Evolutionary conservation across 192 early-diverging fungal species (phyloP).

Genomic region (Coemansia nantahalensis): DNA sequence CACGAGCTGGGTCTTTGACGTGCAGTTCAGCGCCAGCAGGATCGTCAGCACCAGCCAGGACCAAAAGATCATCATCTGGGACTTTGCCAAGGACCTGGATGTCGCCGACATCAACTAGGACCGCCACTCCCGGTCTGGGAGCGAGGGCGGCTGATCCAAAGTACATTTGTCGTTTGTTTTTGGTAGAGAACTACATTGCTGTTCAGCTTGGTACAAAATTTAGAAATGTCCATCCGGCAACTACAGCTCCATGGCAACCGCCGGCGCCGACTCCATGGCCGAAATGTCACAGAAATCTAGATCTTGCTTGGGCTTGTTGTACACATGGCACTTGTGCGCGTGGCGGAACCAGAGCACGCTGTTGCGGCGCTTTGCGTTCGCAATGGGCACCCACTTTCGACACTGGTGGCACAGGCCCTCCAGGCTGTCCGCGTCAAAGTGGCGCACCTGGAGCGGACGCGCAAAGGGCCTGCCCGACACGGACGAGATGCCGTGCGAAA

Average conservation of each 20-base stretch:
- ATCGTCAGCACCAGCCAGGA: slow-evolving; percentile 79
- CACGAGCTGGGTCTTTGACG: slow-evolving; percentile 96
- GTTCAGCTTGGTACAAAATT: background rate
- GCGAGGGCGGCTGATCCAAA: background rate
- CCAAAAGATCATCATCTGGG: slow-evolving; percentile 56
- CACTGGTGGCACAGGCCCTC: slow-evolving; percentile 86
- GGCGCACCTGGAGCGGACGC: slow-evolving; percentile 68
- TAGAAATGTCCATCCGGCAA: background rate
- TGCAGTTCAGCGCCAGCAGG: slow-evolving; percentile 77
- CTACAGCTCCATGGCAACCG: background rate
- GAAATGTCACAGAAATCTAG: slow-evolving; percentile 8
- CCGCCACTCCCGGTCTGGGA: no score
- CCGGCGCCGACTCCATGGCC: background rate
- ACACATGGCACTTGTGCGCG: slow-evolving; percentile 83
- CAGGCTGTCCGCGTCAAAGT: slow-evolving; percentile 63
- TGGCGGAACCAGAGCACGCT: slow-evolving; percentile 83
- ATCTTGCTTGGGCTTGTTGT: slow-evolving; percentile 67
- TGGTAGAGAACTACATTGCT: background rate
- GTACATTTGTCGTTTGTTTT: background rate
- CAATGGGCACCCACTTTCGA: slow-evolving; percentile 76
- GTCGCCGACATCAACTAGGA: slow-evolving; percentile 32
- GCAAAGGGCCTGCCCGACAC: slow-evolving; percentile 75
- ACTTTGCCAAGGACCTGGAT: slow-evolving; percentile 53
- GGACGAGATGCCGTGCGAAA: slow-evolving; percentile 82
- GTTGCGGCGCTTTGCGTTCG: slow-evolving; percentile 71